Percentiles rank a stretch among this genome's conserved stretches.
Conservation (phyloP, 306 rosid genomes). For the Fragaria nilgerrensis region DNA sequence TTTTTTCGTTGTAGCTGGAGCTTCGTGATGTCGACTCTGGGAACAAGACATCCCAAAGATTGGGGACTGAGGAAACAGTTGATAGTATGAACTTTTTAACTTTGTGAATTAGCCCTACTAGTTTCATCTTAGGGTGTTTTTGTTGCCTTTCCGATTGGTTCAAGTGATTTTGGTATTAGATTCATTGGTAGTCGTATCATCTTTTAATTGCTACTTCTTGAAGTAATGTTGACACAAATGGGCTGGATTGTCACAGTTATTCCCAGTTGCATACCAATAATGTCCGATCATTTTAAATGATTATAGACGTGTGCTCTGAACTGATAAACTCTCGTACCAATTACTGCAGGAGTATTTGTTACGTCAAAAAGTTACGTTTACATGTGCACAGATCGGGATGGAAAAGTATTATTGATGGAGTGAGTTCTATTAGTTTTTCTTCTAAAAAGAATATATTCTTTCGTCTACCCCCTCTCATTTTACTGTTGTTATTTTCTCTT, state of each 20-base stretch:
- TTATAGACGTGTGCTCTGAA: conserved; percentile 7
- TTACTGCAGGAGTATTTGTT: conserved; percentile 66
- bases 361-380: conserved; percentile 58
- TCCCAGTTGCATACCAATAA: neutral
- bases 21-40: conserved; percentile 84
- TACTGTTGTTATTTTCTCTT: neutral
- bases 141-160: neutral
- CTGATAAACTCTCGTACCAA: conserved; percentile 13
- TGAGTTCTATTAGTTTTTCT: conserved; percentile 39
- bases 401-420: conserved; percentile 83
- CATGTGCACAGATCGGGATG: conserved; percentile 88
- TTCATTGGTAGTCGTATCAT: neutral
- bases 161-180: neutral
- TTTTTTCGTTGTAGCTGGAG: conserved; percentile 63
- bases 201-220: neutral
- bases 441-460: neutral
- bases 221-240: neutral
- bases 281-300: neutral
- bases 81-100: conserved; percentile 59
- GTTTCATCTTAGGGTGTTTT: neutral
- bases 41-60: conserved; percentile 71
- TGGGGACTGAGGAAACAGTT: conserved; percentile 64
- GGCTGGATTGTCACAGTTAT: neutral
- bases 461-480: neutral
- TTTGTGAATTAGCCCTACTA: conserved; percentile 18